A percentile compares a stretch with the other conserved stretches of the same genome.
These are phyloP conservation scores for Tylopilus felleus DNA, from an alignment of 768 basidiomycete species.

Conservation along the genomic window DNA sequence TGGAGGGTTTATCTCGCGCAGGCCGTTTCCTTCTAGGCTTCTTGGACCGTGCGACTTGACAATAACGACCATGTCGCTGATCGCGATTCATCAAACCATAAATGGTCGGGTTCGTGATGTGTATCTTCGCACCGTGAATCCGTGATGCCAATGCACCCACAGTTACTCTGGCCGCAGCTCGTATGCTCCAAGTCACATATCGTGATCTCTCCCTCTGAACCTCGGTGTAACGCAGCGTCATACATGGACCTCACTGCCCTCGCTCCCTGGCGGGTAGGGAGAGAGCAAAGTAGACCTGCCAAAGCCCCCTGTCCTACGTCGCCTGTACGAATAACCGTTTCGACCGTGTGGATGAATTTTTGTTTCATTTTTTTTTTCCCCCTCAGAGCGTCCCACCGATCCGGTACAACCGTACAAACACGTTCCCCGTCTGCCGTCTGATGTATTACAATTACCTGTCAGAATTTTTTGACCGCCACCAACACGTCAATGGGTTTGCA, in stretches of 20 bases:
- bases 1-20: conserved; percentile 10
- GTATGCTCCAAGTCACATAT: not conserved
- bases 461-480: conserved; percentile 9
- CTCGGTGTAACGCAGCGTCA: too few species aligned
- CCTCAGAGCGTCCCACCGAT: not conserved
- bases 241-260: not conserved
- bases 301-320: not conserved
- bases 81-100: not conserved
- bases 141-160: conserved; percentile 13
- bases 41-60: not conserved
- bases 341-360: conserved; percentile 7
- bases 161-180: not conserved
- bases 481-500: conserved; percentile 9
- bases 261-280: not conserved
- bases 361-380: not conserved
- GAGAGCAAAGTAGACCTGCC: not conserved
- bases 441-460: conserved; percentile 18
- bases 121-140: not conserved
- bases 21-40: not conserved
- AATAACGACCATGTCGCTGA: not conserved
- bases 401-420: conserved; percentile 1
- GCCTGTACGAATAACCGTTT: conserved; percentile 6
- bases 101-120: not conserved
- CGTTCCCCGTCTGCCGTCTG: not conserved
- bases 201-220: too few species aligned